phyloP scores from a whole-genome alignment of 2,329 filamentous ascomycete genomes.

The Mariannaea elegans region DNA sequence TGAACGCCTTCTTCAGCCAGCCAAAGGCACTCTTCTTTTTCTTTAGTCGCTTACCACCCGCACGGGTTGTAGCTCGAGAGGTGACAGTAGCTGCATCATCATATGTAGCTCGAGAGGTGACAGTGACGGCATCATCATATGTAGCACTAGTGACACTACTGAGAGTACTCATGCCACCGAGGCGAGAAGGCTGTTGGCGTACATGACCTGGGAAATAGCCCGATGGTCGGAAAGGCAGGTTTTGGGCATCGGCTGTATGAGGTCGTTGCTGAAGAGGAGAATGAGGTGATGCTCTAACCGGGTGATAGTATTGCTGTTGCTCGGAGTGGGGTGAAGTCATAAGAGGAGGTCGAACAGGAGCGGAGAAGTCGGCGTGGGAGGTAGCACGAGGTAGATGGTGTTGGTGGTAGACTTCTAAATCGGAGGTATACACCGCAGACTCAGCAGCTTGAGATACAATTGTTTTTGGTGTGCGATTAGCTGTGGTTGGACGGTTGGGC shows the following conservation, averaged over 20 bases:
- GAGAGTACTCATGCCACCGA: slow-evolving; percentile 65
- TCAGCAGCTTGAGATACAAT: slow-evolving; percentile 48
- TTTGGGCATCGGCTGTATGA: slow-evolving; percentile 57
- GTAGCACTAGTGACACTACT: slow-evolving; percentile 63
- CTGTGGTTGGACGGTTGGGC: slow-evolving; percentile 42
- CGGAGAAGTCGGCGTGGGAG: slow-evolving; percentile 42
- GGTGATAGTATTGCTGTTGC: slow-evolving; percentile 64
- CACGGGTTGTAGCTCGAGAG: slow-evolving; percentile 39
- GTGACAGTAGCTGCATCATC: slow-evolving; percentile 46
- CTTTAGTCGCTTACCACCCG: slow-evolving; percentile 58
- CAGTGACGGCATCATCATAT: slow-evolving; percentile 46
- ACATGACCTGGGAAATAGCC: slow-evolving; percentile 50
- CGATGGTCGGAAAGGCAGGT: slow-evolving; percentile 42
- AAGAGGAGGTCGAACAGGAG: slow-evolving; percentile 34
- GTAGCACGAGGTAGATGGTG: slow-evolving; percentile 46
- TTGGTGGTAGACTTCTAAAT: slow-evolving; percentile 51
- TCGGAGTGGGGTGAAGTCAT: slow-evolving; percentile 48
- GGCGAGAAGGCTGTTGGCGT: slow-evolving; percentile 61
- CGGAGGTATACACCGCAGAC: slow-evolving; percentile 57
- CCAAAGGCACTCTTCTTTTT: slow-evolving; percentile 75
- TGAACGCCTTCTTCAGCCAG: slow-evolving; percentile 75
- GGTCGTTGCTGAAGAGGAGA: slow-evolving; percentile 69
- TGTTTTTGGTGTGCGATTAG: slow-evolving; percentile 45
- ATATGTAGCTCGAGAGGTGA: slow-evolving; percentile 36
- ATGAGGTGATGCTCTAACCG: slow-evolving; percentile 69